Evolutionary conservation across 139 green algal genomes (phyloP).

Genomic region (Eudorina sp.): DNA sequence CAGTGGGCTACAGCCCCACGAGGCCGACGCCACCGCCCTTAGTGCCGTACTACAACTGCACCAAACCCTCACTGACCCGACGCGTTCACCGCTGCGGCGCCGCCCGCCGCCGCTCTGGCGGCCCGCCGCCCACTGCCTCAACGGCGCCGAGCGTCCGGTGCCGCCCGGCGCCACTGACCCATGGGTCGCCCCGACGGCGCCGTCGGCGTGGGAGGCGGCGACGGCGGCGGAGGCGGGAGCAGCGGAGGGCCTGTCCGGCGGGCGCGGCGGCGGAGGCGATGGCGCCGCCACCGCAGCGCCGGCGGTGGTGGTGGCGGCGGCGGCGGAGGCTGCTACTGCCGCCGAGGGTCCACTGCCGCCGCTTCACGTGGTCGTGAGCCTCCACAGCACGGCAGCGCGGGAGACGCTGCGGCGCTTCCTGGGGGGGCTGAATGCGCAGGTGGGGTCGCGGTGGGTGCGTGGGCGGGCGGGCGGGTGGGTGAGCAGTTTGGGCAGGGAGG

Average conservation of each 20-base stretch:
- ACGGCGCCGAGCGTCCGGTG: too few relatives aligned
- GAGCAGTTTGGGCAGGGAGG: neutral
- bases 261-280: too few relatives aligned
- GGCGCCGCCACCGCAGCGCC: too few relatives aligned
- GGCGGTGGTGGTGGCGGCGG: too few relatives aligned
- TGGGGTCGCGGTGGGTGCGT: neutral
- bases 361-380: constrained; percentile 42
- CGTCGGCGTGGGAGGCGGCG: too few relatives aligned
- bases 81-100: constrained; percentile 21
- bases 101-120: neutral
- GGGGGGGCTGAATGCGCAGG: neutral
- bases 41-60: constrained; percentile 34
- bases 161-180: too few relatives aligned
- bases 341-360: neutral
- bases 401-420: constrained; percentile 20
- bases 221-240: too few relatives aligned
- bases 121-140: too few relatives aligned
- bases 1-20: neutral
- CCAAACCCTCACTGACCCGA: constrained; percentile 35
- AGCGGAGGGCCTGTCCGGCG: too few relatives aligned
- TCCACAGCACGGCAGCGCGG: constrained; percentile 11
- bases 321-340: too few relatives aligned
- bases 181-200: too few relatives aligned
- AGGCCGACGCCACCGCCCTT: constrained; percentile 32
- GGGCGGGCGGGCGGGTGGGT: too few relatives aligned